These are phyloP conservation scores for Cryptococcus hybrid DNA, from an alignment of 1,284 basidiomycete genomes.

Conservation along the genomic window DNA sequence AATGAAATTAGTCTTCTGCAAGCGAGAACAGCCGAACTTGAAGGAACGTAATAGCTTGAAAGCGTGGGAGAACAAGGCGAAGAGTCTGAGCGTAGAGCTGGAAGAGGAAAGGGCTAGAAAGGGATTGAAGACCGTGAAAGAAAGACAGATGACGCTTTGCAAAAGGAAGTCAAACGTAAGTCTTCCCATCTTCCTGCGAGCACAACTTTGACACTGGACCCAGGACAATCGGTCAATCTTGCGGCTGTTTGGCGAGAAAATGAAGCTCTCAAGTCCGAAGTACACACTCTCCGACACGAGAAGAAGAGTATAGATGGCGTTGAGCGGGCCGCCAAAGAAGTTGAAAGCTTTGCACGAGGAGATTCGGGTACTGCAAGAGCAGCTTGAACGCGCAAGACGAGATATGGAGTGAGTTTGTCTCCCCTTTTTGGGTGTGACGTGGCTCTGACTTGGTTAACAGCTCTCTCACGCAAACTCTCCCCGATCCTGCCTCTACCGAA, in stretches of 20 bases:
- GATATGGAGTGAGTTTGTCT: conserved; percentile 33
- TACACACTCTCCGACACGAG: conserved; percentile 36
- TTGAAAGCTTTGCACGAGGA: conserved; percentile 36
- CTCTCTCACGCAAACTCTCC: conserved; percentile 41
- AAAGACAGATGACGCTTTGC: conserved; percentile 14
- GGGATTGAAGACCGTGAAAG: conserved; percentile 19
- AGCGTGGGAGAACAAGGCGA: conserved; percentile 35
- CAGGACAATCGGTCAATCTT: conserved; percentile 40
- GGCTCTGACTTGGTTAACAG: not conserved
- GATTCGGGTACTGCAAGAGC: conserved; percentile 32
- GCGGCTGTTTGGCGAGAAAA: conserved; percentile 31
- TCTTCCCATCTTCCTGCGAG: conserved; percentile 1
- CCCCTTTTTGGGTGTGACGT: not conserved
- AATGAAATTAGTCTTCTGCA: conserved; percentile 25
- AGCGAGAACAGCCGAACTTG: conserved; percentile 27
- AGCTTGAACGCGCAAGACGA: conserved; percentile 39
- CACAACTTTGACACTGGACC: not conserved
- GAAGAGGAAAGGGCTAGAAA: conserved; percentile 33
- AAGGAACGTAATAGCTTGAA: conserved; percentile 27
- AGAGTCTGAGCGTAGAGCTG: conserved; percentile 38
- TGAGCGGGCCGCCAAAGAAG: conserved; percentile 28
- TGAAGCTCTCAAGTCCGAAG: conserved; percentile 34
- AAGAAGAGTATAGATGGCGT: conserved; percentile 39
- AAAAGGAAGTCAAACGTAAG: conserved; percentile 40
- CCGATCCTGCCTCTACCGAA: conserved; percentile 16